Conservation (phyloP, 106 monocot genomes). For the Platanthera guangdongensis region DNA sequence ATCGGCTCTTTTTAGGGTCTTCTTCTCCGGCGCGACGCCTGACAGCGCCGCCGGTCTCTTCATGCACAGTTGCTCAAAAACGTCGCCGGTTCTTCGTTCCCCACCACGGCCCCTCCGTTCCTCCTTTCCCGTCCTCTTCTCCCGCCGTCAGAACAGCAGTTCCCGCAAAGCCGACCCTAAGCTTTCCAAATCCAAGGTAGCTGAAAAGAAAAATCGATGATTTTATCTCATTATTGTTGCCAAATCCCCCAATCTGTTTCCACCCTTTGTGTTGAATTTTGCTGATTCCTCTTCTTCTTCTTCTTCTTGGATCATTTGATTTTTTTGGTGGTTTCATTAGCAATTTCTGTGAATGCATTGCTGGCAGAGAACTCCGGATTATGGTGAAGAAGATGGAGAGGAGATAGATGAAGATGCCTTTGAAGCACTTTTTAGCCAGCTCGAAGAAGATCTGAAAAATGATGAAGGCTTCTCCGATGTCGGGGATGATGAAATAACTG, state of each 20-base stretch:
- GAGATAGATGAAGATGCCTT: constrained; percentile 77
- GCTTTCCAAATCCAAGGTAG: neutral
- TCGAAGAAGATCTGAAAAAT: constrained; percentile 88
- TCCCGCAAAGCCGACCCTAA: neutral
- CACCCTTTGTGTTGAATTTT: neutral
- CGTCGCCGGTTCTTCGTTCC: too few species aligned
- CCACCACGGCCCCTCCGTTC: neutral
- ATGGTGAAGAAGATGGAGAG: constrained; percentile 27
- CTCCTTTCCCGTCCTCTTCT: neutral
- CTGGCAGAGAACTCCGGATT: constrained; percentile 25
- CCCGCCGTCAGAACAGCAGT: neutral
- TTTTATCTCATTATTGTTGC: neutral
- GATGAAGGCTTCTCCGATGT: constrained; percentile 27
- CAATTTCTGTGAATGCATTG: neutral
- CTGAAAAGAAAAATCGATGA: neutral
- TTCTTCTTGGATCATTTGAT: too few species aligned
- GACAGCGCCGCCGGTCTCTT: too few species aligned
- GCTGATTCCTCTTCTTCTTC: too few species aligned
- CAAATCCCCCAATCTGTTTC: neutral
- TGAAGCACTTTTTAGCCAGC: constrained; percentile 72
- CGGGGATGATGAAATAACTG: constrained; percentile 56
- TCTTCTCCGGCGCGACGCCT: too few species aligned
- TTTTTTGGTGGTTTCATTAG: neutral
- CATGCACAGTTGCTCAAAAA: too few species aligned
- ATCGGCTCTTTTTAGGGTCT: too few species aligned